Evolutionary conservation across 768 basidiomycete genomes (phyloP).

Genomic region (Boletus reticuloceps): DNA sequence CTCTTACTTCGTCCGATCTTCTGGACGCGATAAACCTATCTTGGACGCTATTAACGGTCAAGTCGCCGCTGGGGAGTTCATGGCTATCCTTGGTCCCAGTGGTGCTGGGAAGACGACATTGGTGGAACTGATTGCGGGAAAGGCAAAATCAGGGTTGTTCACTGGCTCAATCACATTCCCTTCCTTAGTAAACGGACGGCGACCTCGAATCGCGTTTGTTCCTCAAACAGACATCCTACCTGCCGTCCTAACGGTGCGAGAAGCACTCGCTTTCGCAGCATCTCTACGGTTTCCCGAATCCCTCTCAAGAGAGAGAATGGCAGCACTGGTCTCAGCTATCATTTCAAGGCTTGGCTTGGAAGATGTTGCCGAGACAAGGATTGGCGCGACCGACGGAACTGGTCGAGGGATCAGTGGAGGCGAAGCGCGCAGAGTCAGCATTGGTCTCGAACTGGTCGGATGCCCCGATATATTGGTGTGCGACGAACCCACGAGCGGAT

Average conservation of each 20-base stretch:
- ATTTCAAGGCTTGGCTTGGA: slow-evolving; percentile 78
- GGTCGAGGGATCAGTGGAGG: slow-evolving; percentile 87
- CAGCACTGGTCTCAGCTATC: slow-evolving; percentile 62
- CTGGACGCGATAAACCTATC: slow-evolving; percentile 49
- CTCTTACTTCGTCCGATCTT: slow-evolving; percentile 56
- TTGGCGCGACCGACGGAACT: slow-evolving; percentile 63
- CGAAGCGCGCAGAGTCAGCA: slow-evolving; percentile 87
- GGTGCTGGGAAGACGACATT: slow-evolving; percentile 93
- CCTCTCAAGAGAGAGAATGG: slow-evolving; percentile 59
- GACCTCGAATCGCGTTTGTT: slow-evolving; percentile 76
- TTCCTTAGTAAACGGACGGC: slow-evolving; percentile 28
- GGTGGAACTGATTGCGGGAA: slow-evolving; percentile 87
- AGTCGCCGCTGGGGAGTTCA: slow-evolving; percentile 78
- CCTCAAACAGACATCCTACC: slow-evolving; percentile 86
- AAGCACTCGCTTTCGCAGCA: slow-evolving; percentile 83
- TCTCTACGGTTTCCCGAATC: slow-evolving; percentile 79
- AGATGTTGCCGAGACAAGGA: slow-evolving; percentile 65
- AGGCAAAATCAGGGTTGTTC: slow-evolving; percentile 67
- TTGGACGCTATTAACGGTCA: slow-evolving; percentile 68
- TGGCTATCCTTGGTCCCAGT: slow-evolving; percentile 90
- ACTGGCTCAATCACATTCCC: slow-evolving; percentile 66
- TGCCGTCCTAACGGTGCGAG: slow-evolving; percentile 72
- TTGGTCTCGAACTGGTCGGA: slow-evolving; percentile 85
- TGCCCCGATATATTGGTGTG: slow-evolving; percentile 81
- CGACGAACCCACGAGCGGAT: slow-evolving; percentile 81